phyloP scores from a whole-genome alignment of 1,284 basidiomycete species.

The Microbotryum violaceum region DNA sequence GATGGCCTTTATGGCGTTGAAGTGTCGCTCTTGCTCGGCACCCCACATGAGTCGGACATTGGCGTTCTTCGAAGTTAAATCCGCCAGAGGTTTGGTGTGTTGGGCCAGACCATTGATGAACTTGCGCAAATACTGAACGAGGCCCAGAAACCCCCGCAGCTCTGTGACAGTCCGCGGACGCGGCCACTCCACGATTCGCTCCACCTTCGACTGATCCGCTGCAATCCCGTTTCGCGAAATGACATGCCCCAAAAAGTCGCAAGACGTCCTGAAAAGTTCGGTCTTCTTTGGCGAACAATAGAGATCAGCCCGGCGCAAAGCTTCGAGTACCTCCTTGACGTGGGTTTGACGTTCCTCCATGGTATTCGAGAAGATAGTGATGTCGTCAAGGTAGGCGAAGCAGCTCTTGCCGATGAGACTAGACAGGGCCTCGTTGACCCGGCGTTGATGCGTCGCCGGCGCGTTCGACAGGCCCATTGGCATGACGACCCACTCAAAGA shows the following conservation, averaged over 20 bases:
- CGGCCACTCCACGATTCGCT: slow-evolving; percentile 43
- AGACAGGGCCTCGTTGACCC: slow-evolving; percentile 20
- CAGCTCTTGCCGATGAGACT: slow-evolving; percentile 6
- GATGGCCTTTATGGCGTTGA: slow-evolving; percentile 43
- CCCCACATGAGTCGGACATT: slow-evolving; percentile 3
- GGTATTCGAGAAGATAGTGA: slow-evolving; percentile 45
- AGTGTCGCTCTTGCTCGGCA: slow-evolving; percentile 5
- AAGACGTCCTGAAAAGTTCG: slow-evolving; percentile 30
- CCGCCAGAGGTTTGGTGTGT: too few relatives aligned
- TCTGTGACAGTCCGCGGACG: slow-evolving; percentile 35
- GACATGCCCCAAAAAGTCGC: slow-evolving; percentile 43
- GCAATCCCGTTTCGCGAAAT: slow-evolving; percentile 40
- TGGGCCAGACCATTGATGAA: slow-evolving; percentile 42
- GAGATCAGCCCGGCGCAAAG: slow-evolving; percentile 29
- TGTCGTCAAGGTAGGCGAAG: slow-evolving; percentile 44
- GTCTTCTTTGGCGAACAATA: slow-evolving; percentile 41
- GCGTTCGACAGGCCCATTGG: slow-evolving; percentile 44
- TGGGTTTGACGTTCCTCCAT: slow-evolving; percentile 40
- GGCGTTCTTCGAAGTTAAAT: too few relatives aligned
- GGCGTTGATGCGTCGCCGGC: slow-evolving; percentile 39
- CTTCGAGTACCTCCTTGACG: slow-evolving; percentile 31
- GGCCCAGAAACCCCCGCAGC: slow-evolving; percentile 42
- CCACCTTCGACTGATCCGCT: slow-evolving; percentile 40
- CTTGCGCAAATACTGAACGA: slow-evolving; percentile 41
- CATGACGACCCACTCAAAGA: slow-evolving; percentile 48